Conservation (phyloP, 2,329 filamentous ascomycete genomes). For the Colletotrichum sp. region DNA sequence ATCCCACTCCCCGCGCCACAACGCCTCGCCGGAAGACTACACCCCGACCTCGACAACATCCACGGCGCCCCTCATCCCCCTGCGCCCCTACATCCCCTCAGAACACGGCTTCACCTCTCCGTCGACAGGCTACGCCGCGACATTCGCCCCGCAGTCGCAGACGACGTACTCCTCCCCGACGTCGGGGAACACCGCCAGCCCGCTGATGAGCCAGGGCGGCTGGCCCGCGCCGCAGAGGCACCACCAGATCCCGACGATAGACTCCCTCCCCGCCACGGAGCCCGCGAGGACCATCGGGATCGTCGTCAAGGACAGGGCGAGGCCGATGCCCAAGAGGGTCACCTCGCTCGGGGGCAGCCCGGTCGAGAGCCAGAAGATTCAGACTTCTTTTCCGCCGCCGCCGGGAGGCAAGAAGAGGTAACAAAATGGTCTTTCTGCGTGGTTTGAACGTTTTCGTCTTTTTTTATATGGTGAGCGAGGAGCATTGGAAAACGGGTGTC, state of each 20-base stretch:
- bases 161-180: slow-evolving; percentile 10
- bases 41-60: slow-evolving; percentile 39
- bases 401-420: slow-evolving; percentile 29
- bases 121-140: slow-evolving; percentile 2
- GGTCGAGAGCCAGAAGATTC: slow-evolving; percentile 38
- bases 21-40: slow-evolving; percentile 22
- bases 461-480: neutral
- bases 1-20: slow-evolving; percentile 9
- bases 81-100: slow-evolving; percentile 31
- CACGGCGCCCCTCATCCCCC: slow-evolving; percentile 36
- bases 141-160: slow-evolving; percentile 1
- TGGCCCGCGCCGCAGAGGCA: slow-evolving; percentile 9
- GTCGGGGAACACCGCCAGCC: slow-evolving; percentile 14
- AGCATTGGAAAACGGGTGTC: neutral
- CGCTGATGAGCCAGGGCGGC: slow-evolving; percentile 19
- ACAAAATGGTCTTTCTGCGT: neutral
- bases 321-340: slow-evolving; percentile 13
- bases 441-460: neutral
- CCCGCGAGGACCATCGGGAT: neutral
- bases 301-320: neutral
- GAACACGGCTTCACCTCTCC: slow-evolving; percentile 29
- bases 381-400: slow-evolving; percentile 44
- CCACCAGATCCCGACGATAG: neutral
- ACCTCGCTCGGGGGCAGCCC: slow-evolving; percentile 28
- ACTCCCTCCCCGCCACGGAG: neutral